Conservation (phyloP, 179 eudicot species). For the Actinidia arguta region DNA sequence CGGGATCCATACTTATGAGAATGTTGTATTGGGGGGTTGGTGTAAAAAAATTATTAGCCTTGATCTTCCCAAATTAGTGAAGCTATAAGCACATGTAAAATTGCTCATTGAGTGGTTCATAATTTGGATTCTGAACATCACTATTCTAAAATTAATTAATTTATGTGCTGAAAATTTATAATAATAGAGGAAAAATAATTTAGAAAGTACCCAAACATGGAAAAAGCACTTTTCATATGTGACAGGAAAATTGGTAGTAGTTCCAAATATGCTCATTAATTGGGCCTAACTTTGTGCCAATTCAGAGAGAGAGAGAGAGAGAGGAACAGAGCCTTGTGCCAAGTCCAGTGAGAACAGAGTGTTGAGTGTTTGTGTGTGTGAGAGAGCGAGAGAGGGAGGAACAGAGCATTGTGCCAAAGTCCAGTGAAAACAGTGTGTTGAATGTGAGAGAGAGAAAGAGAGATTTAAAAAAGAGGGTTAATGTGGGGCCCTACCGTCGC, state of each 20-base stretch:
- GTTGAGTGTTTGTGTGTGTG: no score
- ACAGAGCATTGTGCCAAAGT: background rate
- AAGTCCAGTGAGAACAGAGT: background rate
- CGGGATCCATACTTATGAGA: no score
- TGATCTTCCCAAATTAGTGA: no score
- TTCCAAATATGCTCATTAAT: background rate
- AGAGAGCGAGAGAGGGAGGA: no score
- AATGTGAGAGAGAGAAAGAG: background rate
- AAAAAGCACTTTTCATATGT: background rate
- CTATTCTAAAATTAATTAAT: no score
- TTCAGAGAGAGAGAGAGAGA: background rate
- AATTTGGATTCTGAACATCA: no score
- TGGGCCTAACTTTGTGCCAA: background rate
- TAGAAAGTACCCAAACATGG: background rate
- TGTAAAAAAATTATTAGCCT: no score
- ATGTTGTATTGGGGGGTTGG: no score
- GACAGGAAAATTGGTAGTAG: background rate
- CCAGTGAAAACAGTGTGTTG: background rate
- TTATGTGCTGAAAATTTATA: no score
- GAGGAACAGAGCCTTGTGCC: background rate
- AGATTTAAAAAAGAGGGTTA: background rate
- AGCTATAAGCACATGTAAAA: no score
- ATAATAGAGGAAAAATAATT: background rate
- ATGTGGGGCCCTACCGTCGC: constrained; percentile 51
- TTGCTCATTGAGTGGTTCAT: no score